These are phyloP conservation scores for Pichia heedii DNA, from an alignment of 805 yeast genomes.

Conservation along the genomic window DNA sequence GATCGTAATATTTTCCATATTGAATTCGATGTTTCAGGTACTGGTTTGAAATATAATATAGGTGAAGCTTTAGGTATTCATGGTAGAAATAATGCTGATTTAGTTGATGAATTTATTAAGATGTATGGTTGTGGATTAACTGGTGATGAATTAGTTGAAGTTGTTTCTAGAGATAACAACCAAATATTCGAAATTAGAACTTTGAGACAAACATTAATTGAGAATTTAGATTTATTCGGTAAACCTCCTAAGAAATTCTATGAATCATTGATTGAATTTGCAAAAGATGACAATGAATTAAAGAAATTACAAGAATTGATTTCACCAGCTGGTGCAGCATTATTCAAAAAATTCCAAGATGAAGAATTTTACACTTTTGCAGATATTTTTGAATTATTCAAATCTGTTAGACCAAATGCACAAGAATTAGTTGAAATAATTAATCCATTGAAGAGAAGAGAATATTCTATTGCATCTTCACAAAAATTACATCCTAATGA, in stretches of 20 bases:
- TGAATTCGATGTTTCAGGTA: conserved; percentile 85
- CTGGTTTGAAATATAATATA: conserved; percentile 83
- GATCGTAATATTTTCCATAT: conserved; percentile 94
- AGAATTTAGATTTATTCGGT: conserved; percentile 82
- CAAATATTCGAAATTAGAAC: conserved; percentile 63
- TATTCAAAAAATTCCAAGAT: conserved; percentile 77
- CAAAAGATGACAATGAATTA: conserved; percentile 61
- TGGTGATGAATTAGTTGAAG: conserved; percentile 57
- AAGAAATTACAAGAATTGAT: conserved; percentile 53
- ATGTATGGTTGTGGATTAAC: conserved; percentile 74
- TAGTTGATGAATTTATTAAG: conserved; percentile 59
- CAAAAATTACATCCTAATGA: conserved; percentile 88
- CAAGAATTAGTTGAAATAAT: conserved; percentile 63
- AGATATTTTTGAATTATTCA: conserved; percentile 72
- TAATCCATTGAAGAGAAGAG: conserved; percentile 90
- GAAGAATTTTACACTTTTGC: conserved; percentile 73
- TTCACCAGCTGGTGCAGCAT: conserved; percentile 74
- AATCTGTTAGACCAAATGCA: conserved; percentile 70
- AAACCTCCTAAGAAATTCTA: conserved; percentile 94
- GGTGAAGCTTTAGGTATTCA: conserved; percentile 97
- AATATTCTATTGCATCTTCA: conserved; percentile 94
- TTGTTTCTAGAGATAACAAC: conserved; percentile 59
- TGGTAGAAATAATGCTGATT: conserved; percentile 65
- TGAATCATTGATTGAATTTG: conserved; percentile 68
- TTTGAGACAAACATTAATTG: conserved; percentile 68